Evolutionary conservation across 495 filamentous ascomycete species (phyloP).

Genomic region (Elasticomyces elasticus): DNA sequence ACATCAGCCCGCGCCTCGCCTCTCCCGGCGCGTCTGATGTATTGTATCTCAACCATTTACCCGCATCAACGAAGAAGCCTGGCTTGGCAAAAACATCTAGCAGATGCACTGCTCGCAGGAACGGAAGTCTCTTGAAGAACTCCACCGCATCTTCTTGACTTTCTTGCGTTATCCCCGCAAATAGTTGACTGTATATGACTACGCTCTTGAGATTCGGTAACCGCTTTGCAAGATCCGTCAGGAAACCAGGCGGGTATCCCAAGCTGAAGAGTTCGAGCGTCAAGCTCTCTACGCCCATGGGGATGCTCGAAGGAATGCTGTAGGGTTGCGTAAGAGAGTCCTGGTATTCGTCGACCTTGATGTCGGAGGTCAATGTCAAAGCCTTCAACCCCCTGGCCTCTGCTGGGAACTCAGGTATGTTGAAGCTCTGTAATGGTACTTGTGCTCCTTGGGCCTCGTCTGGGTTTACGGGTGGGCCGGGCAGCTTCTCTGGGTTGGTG

Average conservation of each 20-base stretch:
- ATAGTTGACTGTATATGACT: constrained; percentile 32
- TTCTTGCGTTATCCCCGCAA: constrained; percentile 30
- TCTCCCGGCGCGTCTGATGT: constrained; percentile 13
- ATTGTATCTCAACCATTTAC: constrained; percentile 15
- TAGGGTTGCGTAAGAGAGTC: constrained; percentile 16
- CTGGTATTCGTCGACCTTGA: constrained; percentile 31
- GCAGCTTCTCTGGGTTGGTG: constrained; percentile 9
- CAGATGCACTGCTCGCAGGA: constrained; percentile 32
- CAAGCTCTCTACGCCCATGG: constrained; percentile 26
- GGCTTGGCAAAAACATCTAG: constrained; percentile 34
- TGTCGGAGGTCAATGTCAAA: constrained; percentile 30
- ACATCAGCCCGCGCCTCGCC: constrained; percentile 20
- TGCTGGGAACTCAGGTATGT: constrained; percentile 27
- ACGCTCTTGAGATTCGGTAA: constrained; percentile 30
- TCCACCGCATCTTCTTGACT: constrained; percentile 27
- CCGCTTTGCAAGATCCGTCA: constrained; percentile 22
- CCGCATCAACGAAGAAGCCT: constrained; percentile 23
- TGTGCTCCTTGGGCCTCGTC: constrained; percentile 26
- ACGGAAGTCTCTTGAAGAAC: constrained; percentile 25
- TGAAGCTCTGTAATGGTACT: constrained; percentile 30
- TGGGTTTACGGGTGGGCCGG: constrained; percentile 20
- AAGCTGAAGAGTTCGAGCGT: constrained; percentile 38
- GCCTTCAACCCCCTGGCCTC: constrained; percentile 25
- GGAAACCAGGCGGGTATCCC: constrained; percentile 35
- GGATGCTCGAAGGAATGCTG: constrained; percentile 14